A percentile compares a stretch with the other conserved stretches of the same genome.
Conservation (phyloP, 768 basidiomycete species). For the Lentinula lateritia region DNA sequence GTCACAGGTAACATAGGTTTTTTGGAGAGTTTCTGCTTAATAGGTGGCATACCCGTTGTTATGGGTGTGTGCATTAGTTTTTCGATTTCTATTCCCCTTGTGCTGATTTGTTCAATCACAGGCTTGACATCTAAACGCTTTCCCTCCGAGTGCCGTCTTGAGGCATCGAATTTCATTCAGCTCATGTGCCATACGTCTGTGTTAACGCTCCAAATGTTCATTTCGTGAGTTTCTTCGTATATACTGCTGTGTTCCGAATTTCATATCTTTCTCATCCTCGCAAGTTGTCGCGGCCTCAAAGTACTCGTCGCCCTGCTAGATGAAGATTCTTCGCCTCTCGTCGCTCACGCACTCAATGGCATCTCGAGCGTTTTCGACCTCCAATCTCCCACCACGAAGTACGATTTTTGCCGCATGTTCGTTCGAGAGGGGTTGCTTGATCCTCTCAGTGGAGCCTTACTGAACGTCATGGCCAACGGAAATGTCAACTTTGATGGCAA, state of each 20-base stretch:
- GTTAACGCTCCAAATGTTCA: constrained; percentile 96
- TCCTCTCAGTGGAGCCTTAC: constrained; percentile 82
- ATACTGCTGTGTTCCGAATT: not conserved
- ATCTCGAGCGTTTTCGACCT: constrained; percentile 95
- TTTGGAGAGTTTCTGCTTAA: constrained; percentile 92
- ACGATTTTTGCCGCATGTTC: constrained; percentile 98
- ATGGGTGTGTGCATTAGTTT: constrained; percentile 54
- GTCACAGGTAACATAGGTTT: constrained; percentile 74
- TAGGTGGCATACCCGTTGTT: constrained; percentile 93
- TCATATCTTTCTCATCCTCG: not conserved
- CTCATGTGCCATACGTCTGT: constrained; percentile 90
- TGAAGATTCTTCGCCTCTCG: constrained; percentile 89
- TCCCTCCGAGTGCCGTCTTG: constrained; percentile 87
- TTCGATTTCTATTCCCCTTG: not conserved
- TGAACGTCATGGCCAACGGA: constrained; percentile 81
- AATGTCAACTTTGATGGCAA: constrained; percentile 32
- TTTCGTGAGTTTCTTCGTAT: constrained; percentile 66
- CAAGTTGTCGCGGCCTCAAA: constrained; percentile 88
- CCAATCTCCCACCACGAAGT: constrained; percentile 93
- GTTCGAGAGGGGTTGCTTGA: constrained; percentile 93
- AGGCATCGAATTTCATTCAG: constrained; percentile 93
- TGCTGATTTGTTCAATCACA: constrained; percentile 19
- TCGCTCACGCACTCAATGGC: constrained; percentile 90
- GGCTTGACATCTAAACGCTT: constrained; percentile 94
- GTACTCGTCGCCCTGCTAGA: constrained; percentile 95